Evolutionary conservation across 2,329 filamentous ascomycete species (phyloP).

Genomic region (Laburnicola sp.): DNA sequence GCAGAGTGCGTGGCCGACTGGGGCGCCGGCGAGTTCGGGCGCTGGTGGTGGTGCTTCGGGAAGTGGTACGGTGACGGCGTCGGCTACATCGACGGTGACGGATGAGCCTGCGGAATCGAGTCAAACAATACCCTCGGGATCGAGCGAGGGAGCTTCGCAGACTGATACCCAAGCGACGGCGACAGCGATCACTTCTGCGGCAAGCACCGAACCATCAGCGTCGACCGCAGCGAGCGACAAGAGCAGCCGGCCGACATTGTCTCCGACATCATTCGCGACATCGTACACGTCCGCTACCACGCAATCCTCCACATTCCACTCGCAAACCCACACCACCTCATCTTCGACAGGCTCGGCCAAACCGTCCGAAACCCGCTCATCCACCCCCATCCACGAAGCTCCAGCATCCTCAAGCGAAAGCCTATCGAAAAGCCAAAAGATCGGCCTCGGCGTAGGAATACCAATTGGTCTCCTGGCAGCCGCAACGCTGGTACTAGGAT

Average conservation of each 20-base stretch:
- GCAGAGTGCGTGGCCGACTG: constrained; percentile 30
- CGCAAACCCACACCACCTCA: not conserved
- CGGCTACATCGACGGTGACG: constrained; percentile 2
- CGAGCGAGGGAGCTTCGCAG: constrained; percentile 4
- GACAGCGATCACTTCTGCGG: constrained; percentile 5
- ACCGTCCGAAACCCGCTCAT: constrained; percentile 12
- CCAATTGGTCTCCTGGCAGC: constrained; percentile 63
- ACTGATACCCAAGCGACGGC: constrained; percentile 10
- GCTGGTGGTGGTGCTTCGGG: not conserved
- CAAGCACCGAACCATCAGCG: constrained; percentile 6
- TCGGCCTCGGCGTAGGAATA: constrained; percentile 46
- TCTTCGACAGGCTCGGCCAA: constrained; percentile 2
- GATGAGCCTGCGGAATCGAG: constrained; percentile 3
- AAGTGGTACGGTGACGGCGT: constrained; percentile 11
- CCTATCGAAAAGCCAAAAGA: constrained; percentile 33
- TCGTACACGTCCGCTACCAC: not conserved
- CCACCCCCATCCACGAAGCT: constrained; percentile 20
- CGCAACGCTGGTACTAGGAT: constrained; percentile 27
- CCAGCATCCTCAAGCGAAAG: constrained; percentile 22
- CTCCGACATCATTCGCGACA: constrained; percentile 10
- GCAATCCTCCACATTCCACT: not conserved
- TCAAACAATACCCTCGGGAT: not conserved
- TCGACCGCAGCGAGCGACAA: constrained; percentile 7
- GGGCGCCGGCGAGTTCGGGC: constrained; percentile 17
- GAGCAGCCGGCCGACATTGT: not conserved